Evolutionary conservation across 768 basidiomycete genomes (phyloP).

Genomic region (Fomitopsis pulvina): DNA sequence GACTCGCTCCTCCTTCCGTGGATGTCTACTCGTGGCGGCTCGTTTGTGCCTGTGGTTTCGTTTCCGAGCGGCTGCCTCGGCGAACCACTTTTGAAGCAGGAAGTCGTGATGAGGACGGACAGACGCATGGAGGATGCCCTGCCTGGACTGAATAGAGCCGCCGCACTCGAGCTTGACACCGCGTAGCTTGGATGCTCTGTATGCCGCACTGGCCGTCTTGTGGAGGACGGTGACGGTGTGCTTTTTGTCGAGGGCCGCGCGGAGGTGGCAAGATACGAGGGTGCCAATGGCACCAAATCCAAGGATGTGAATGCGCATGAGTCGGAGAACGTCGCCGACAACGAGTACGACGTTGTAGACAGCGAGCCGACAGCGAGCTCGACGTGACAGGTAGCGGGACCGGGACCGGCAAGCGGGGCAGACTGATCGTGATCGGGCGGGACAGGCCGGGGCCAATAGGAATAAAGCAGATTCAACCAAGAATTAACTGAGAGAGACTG

Average conservation of each 20-base stretch:
- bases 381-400: too few species aligned
- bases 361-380: too few species aligned
- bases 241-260: conserved; percentile 42
- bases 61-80: neutral
- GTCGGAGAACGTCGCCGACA: conserved; percentile 3
- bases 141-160: conserved; percentile 36
- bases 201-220: conserved; percentile 38
- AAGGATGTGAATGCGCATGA: conserved; percentile 70
- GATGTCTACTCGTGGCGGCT: neutral
- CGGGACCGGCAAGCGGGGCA: too few species aligned
- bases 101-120: conserved; percentile 24
- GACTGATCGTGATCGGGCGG: too few species aligned
- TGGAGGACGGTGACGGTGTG: conserved; percentile 68
- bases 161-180: conserved; percentile 43
- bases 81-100: neutral
- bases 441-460: too few species aligned
- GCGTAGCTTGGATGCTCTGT: conserved; percentile 24
- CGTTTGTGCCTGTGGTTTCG: neutral
- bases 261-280: conserved; percentile 76
- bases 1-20: neutral
- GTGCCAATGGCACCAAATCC: conserved; percentile 83
- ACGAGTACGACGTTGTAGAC: too few species aligned
- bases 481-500: too few species aligned
- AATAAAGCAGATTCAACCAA: too few species aligned
- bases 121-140: conserved; percentile 45